phyloP scores from a whole-genome alignment of 73 alveolate genomes.

The Halteria grandinella region DNA sequence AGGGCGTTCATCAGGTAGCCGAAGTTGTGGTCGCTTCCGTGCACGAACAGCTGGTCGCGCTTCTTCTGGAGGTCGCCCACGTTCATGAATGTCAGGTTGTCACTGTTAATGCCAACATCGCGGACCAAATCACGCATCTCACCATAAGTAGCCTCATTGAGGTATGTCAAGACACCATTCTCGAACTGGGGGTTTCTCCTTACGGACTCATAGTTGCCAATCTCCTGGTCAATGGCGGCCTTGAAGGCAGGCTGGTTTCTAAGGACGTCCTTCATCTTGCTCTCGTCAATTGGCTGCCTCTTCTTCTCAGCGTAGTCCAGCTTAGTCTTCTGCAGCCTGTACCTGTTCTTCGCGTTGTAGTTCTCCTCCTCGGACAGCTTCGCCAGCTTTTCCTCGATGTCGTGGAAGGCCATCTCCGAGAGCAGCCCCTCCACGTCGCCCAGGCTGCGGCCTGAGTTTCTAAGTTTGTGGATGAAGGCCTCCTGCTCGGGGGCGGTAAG shows the following conservation, averaged over 20 bases:
- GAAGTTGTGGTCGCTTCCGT: constrained; percentile 50
- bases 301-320: constrained; percentile 57
- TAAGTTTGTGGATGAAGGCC: constrained; percentile 51
- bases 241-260: constrained; percentile 51
- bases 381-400: constrained; percentile 55
- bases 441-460: not conserved
- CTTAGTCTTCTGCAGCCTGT: constrained; percentile 34
- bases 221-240: constrained; percentile 9
- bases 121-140: constrained; percentile 36
- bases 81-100: constrained; percentile 41
- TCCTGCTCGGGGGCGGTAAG: constrained; percentile 48
- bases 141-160: constrained; percentile 51
- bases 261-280: constrained; percentile 52
- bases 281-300: constrained; percentile 54
- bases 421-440: not conserved
- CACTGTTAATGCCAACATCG: constrained; percentile 59
- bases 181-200: not conserved
- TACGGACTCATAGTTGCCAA: constrained; percentile 3
- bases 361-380: constrained; percentile 62
- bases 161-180: constrained; percentile 30
- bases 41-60: constrained; percentile 15
- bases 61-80: constrained; percentile 35
- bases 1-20: constrained; percentile 20
- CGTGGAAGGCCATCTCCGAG: constrained; percentile 4
- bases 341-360: constrained; percentile 51